These are phyloP conservation scores for Malassezia globosa DNA, from an alignment of 1,284 basidiomycete genomes.

Conservation along the genomic window DNA sequence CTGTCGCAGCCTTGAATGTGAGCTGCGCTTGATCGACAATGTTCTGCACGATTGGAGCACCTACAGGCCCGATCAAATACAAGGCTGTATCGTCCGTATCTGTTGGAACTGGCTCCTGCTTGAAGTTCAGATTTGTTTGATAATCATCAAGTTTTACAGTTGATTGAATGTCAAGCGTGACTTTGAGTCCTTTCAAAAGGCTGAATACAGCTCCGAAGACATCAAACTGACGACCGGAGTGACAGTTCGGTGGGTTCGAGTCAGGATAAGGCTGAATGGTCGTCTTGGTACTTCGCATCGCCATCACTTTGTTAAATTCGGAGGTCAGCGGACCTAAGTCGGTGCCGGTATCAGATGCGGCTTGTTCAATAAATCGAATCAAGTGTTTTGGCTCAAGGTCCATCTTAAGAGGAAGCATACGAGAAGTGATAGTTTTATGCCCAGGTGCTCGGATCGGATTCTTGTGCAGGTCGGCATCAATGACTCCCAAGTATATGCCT, in stretches of 20 bases:
- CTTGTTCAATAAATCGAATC: conserved; percentile 55
- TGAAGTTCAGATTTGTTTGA: conserved; percentile 56
- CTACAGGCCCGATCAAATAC: conserved; percentile 57
- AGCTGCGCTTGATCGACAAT: conserved; percentile 58
- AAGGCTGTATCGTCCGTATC: conserved; percentile 59
- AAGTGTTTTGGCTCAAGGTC: conserved; percentile 58
- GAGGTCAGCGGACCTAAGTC: conserved; percentile 58
- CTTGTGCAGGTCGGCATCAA: conserved; percentile 53
- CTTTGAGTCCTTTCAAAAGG: conserved; percentile 55
- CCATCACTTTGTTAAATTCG: conserved; percentile 55
- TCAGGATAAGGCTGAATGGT: conserved; percentile 52
- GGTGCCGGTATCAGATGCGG: conserved; percentile 55
- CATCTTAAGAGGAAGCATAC: conserved; percentile 56
- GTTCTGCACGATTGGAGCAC: conserved; percentile 56
- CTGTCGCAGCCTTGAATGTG: conserved; percentile 56
- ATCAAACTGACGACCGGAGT: conserved; percentile 50
- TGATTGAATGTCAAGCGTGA: conserved; percentile 51
- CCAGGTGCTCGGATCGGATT: conserved; percentile 58
- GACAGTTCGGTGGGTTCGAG: conserved; percentile 51
- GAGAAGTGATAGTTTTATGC: conserved; percentile 57
- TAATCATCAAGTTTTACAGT: conserved; percentile 41
- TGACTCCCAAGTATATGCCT: conserved; percentile 41
- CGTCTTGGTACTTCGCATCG: conserved; percentile 56
- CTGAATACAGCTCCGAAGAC: conserved; percentile 56
- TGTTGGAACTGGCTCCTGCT: conserved; percentile 57